Evolutionary conservation across 192 early-diverging fungal genomes (phyloP), one percentile per base, ranked within the genome.

Genomic region (Chytriomyces hyalinus): DNA sequence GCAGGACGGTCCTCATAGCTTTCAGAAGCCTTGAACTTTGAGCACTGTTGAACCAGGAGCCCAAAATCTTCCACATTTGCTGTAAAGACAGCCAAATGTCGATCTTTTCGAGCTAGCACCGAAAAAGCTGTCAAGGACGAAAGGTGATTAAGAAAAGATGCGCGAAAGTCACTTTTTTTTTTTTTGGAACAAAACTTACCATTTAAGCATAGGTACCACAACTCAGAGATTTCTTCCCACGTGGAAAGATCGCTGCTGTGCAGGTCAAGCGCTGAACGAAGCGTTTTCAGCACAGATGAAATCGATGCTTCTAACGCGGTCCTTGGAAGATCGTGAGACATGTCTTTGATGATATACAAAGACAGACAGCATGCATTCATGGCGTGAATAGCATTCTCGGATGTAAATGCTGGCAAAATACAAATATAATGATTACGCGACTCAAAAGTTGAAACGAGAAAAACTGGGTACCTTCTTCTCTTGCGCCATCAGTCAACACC

Each of bases 321-420:
- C 61, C 8, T 17, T 11, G 26, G n/a, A 13, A 28, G 36, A 47
- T n/a, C 9, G 10, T 51, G 15, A 28, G 13, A 9, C 15, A 15
- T 5, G 46, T 66, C 73, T 6, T 45, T 17, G 24, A 75, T 11
- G 22, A 75, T 15, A 66, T 65, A 75, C n/a, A 75, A 24, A 17
- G 60, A 5, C 3, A 75, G 61, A 48, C 73, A 75, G 61, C 61
- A 66, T 10, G 73, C 73, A 36, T 65, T 75, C 49, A 75, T 46
- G 2, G 53, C 22, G 50, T 75, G 73, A 43, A 75, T 46, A 24
- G 63, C 43, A 7, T 10, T 45, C 0, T 71, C 49, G n/a, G 17
- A 10, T 71, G n/a, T 24, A 9, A 71, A 10, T 3, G 36, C 66
- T 68, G 45, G 45, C 43, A 44, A 11, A 68, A 0, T 36, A 36